Percentiles rank a stretch among this genome's conserved stretches.
phyloP scores from a whole-genome alignment of 208 protist species.

The Sergeia podlipaevii region DNA sequence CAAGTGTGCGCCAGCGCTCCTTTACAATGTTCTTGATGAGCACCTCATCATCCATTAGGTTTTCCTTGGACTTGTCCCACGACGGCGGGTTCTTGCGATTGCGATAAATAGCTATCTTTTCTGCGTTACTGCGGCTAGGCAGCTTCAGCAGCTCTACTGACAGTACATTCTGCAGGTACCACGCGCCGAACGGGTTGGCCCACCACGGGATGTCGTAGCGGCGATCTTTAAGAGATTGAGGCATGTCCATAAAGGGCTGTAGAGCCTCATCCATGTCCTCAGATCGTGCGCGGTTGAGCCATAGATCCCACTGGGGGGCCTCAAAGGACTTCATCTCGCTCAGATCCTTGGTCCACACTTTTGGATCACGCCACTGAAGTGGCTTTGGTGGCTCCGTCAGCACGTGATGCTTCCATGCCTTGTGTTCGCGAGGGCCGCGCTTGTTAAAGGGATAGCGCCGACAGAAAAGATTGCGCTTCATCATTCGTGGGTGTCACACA shows the following conservation, averaged over 20 bases:
- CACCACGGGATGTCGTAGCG: slow-evolving; percentile 93
- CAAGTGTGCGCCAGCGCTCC: slow-evolving; percentile 87
- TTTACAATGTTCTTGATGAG: slow-evolving; percentile 84
- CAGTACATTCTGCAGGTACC: slow-evolving; percentile 92
- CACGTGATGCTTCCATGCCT: slow-evolving; percentile 91
- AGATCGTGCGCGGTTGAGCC: slow-evolving; percentile 81
- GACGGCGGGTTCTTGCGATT: slow-evolving; percentile 40
- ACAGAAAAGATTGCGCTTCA: slow-evolving; percentile 48
- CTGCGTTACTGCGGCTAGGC: slow-evolving; percentile 79
- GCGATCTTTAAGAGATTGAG: slow-evolving; percentile 88
- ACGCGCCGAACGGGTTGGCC: slow-evolving; percentile 92
- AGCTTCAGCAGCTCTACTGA: slow-evolving; percentile 88
- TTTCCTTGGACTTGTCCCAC: slow-evolving; percentile 48
- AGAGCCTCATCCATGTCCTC: slow-evolving; percentile 91
- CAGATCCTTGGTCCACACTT: slow-evolving; percentile 90
- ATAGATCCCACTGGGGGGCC: slow-evolving; percentile 90
- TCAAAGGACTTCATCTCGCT: slow-evolving; percentile 91
- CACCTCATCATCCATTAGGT: slow-evolving; percentile 76
- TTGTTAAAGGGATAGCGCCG: slow-evolving; percentile 88
- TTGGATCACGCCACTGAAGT: slow-evolving; percentile 87
- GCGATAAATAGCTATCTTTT: slow-evolving; percentile 90
- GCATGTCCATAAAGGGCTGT: slow-evolving; percentile 94
- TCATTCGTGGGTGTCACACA: slow-evolving; percentile 21
- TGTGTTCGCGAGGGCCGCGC: slow-evolving; percentile 79
- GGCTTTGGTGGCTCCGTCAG: slow-evolving; percentile 87